Conservation (phyloP, 2,329 filamentous ascomycete species). For the Emydomyces testavorans region DNA sequence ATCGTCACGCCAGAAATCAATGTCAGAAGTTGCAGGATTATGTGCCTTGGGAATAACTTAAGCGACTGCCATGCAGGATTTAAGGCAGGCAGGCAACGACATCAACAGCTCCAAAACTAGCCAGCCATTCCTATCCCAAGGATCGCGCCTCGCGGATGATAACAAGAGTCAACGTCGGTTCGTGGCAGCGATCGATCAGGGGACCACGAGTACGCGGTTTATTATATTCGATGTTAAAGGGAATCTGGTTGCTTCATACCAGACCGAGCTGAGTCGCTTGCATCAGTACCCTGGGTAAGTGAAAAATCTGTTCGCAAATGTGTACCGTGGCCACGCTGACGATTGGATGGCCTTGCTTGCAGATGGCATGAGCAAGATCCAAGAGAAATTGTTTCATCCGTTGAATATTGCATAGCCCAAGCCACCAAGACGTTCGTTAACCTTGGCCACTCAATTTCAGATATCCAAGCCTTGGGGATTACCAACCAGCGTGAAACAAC, state of each 20-base stretch:
- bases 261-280: conserved; percentile 74
- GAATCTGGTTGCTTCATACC: conserved; percentile 67
- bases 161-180: conserved; percentile 37
- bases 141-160: not conserved
- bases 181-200: conserved; percentile 81
- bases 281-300: conserved; percentile 76
- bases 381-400: conserved; percentile 60
- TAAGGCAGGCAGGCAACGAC: not conserved
- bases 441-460: conserved; percentile 54
- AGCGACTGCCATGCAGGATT: not conserved
- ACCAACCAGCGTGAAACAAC: conserved; percentile 87
- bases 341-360: conserved; percentile 10
- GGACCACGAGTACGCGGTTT: conserved; percentile 80
- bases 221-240: conserved; percentile 77
- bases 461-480: conserved; percentile 69
- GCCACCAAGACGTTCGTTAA: conserved; percentile 59
- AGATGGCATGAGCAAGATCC: conserved; percentile 90
- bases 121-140: not conserved
- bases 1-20: not conserved
- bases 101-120: conserved; percentile 2
- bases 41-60: conserved; percentile 8
- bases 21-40: not conserved
- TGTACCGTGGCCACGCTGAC: not conserved
- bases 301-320: conserved; percentile 5
- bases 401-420: conserved; percentile 67